These are phyloP conservation scores for Scedosporium aurantiacum DNA, from an alignment of 2,329 filamentous ascomycete species.

Conservation along the genomic window DNA sequence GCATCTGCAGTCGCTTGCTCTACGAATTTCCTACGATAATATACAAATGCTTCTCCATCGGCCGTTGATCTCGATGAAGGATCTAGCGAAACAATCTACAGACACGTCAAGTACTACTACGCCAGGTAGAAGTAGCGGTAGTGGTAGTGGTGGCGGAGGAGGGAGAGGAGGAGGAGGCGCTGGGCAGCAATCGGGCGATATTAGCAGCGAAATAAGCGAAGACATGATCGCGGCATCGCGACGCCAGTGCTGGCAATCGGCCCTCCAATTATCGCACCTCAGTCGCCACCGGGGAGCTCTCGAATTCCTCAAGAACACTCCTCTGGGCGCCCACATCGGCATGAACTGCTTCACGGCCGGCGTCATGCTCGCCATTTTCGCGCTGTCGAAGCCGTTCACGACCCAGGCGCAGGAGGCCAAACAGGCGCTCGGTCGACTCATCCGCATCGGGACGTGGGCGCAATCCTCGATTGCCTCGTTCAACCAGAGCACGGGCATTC, in stretches of 20 bases:
- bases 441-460: neutral
- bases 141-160: neutral
- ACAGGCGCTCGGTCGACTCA: neutral
- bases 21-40: neutral
- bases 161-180: neutral
- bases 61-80: neutral
- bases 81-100: neutral
- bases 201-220: neutral
- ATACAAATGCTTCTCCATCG: neutral
- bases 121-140: neutral
- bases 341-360: neutral
- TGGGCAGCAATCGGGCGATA: neutral
- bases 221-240: neutral
- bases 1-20: neutral
- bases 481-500: neutral
- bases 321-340: neutral
- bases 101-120: neutral
- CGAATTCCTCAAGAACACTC: neutral
- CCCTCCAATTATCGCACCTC: neutral
- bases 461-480: neutral
- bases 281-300: neutral
- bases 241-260: neutral
- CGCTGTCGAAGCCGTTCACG: neutral
- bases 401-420: neutral
- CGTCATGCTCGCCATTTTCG: neutral